Base-by-base conservation (phyloP, 352 stramenopile genomes). In the Pythium pyrilobum region DNA sequence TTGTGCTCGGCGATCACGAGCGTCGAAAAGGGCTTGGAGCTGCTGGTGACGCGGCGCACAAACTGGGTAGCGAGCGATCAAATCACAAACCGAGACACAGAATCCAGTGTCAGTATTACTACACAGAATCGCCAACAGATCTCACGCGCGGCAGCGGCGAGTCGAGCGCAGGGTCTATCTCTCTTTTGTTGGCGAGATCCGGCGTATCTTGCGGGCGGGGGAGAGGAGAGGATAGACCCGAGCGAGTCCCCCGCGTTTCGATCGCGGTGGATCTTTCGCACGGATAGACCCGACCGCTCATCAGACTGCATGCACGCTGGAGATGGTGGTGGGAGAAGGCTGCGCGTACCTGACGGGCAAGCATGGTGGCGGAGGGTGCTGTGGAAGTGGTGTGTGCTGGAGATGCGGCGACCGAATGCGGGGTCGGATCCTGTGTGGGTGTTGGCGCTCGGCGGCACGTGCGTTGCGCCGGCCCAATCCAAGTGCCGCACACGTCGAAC, bases 1-100 rank as follows among this genome's bases (percentile, higher is more conserved):
- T 95, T 91, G 72, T 95, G 84, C 69, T 96, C 87, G 45, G 86
- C 86, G 45, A 96, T 67, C 29, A 96, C 83, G n/a, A 96, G 64
- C 34, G 82, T 92, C 48, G 82, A 90, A 50, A 94, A 72, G 43
- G 59, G 65, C 42, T 48, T 34, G 34, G 62, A 51, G 29, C 59
- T 53, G 53, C 60, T 71, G 28, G 76, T 50, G 12, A 74, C 69
- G 52, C 75, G 74, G 50, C 75, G 80, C 37, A 77, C 52, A 46
- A 85, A 67, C 74, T 85, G 29, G 8, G 32, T n/a, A n/a, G n/a
- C n/a, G n/a, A n/a, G n/a, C n/a, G n/a, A n/a, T n/a, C n/a, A n/a
- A n/a, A n/a, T n/a, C n/a, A n/a, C n/a, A n/a, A n/a, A n/a, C n/a
- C n/a, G n/a, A n/a, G n/a, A n/a, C n/a, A n/a, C n/a, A n/a, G n/a